These are phyloP conservation scores for Globisporangium takayamanum DNA, from an alignment of 352 stramenopile genomes.

Conservation along the genomic window DNA sequence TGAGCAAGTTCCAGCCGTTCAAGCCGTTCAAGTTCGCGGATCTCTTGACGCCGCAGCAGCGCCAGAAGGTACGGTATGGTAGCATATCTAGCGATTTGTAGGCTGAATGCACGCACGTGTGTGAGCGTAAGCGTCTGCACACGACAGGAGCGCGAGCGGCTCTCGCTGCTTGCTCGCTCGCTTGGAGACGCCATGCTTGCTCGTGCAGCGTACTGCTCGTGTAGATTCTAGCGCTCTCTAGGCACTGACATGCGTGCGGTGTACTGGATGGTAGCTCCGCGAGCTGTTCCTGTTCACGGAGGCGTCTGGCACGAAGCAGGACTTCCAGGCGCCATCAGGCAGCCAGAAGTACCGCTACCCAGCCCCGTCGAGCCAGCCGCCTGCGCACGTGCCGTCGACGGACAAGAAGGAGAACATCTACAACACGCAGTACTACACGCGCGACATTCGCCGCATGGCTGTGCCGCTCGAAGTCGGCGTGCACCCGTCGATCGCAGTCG, in stretches of 20 bases:
- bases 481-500: slow-evolving; percentile 60
- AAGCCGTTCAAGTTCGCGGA: slow-evolving; percentile 77
- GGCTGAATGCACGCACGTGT: background rate
- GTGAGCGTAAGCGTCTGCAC: too few relatives aligned
- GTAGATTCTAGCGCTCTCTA: background rate
- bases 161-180: too few relatives aligned
- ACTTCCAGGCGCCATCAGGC: slow-evolving; percentile 56
- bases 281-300: slow-evolving; percentile 80
- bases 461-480: slow-evolving; percentile 58
- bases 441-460: slow-evolving; percentile 71
- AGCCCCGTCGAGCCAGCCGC: slow-evolving; percentile 59
- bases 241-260: background rate
- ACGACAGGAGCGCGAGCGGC: too few relatives aligned
- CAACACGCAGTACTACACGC: slow-evolving; percentile 88
- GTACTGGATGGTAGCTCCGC: slow-evolving; percentile 37
- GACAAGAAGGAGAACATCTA: slow-evolving; percentile 77
- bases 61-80: slow-evolving; percentile 42
- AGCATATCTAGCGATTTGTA: background rate
- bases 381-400: slow-evolving; percentile 62
- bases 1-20: slow-evolving; percentile 83
- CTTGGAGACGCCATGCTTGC: too few relatives aligned
- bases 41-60: slow-evolving; percentile 56
- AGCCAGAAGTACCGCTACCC: slow-evolving; percentile 74
- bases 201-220: too few relatives aligned
- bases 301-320: slow-evolving; percentile 64